phyloP scores from a whole-genome alignment of 2,329 filamentous ascomycete species.

The Diaporthe velutina region DNA sequence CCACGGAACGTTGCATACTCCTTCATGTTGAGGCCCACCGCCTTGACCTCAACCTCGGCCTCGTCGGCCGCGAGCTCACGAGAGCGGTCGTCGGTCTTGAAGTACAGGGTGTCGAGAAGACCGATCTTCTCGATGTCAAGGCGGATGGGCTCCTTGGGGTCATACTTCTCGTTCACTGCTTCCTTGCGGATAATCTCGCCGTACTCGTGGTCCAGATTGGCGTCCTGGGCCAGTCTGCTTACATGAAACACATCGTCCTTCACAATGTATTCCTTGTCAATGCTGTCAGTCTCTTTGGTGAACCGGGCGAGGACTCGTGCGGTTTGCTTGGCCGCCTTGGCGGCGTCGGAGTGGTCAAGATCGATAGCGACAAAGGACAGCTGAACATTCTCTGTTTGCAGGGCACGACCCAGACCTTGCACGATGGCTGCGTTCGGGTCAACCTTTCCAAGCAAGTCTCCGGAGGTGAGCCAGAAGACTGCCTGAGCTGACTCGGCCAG shows the following conservation, averaged over 20 bases:
- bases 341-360: neutral
- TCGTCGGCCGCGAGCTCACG: slow-evolving; percentile 23
- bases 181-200: slow-evolving; percentile 33
- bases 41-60: slow-evolving; percentile 36
- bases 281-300: slow-evolving; percentile 7
- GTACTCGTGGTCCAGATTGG: slow-evolving; percentile 43
- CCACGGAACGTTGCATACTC: neutral
- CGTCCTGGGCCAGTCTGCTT: slow-evolving; percentile 43
- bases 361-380: neutral
- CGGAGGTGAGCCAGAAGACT: neutral
- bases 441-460: neutral
- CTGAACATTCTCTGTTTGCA: neutral
- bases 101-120: neutral
- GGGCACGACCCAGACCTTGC: neutral
- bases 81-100: slow-evolving; percentile 31
- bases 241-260: slow-evolving; percentile 32
- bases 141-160: neutral
- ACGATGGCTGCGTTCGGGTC: neutral
- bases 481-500: neutral
- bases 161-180: too few relatives aligned
- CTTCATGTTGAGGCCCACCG: slow-evolving; percentile 51
- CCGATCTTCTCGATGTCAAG: neutral
- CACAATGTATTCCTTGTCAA: slow-evolving; percentile 42
- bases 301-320: neutral
- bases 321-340: neutral